phyloP scores from a whole-genome alignment of 1,284 basidiomycete species.

The Trichosporon sp. region DNA sequence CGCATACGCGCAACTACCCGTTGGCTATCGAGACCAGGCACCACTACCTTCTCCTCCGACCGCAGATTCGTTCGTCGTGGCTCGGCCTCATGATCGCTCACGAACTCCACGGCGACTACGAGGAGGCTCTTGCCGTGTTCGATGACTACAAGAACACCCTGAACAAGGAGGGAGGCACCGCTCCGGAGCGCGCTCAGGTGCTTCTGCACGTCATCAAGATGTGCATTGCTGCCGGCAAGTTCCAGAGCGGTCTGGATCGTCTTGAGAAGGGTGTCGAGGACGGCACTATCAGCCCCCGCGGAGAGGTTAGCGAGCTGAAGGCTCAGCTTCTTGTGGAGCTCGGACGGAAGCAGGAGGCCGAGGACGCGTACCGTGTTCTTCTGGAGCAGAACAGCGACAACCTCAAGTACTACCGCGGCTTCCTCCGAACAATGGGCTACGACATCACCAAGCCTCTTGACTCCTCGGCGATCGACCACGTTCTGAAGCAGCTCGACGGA shows the following conservation, averaged over 20 bases:
- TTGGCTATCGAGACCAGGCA: conserved; percentile 77
- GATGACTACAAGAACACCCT: conserved; percentile 56
- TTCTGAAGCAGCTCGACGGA: conserved; percentile 59
- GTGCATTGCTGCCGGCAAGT: conserved; percentile 66
- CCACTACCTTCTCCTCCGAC: conserved; percentile 72
- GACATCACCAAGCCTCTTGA: conserved; percentile 49
- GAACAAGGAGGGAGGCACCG: conserved; percentile 56
- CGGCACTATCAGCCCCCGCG: conserved; percentile 65
- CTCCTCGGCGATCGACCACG: conserved; percentile 54
- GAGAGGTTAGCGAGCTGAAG: conserved; percentile 65
- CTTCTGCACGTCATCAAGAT: conserved; percentile 75
- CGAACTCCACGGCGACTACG: conserved; percentile 71
- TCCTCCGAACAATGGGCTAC: conserved; percentile 63
- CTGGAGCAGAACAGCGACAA: conserved; percentile 84
- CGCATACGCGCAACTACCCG: conserved; percentile 82
- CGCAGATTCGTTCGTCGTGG: conserved; percentile 85
- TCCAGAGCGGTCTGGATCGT: conserved; percentile 54
- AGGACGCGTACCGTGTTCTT: conserved; percentile 70
- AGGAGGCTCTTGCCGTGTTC: conserved; percentile 68
- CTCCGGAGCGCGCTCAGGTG: conserved; percentile 73
- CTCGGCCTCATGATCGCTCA: conserved; percentile 82
- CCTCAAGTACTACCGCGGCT: conserved; percentile 72
- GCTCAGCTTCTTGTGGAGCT: conserved; percentile 63
- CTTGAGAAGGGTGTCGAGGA: conserved; percentile 65
- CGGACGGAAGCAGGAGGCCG: conserved; percentile 61